Percentiles rank a stretch among this genome's conserved stretches.
Evolutionary conservation across 306 rosid species (phyloP).

Genomic region (Prunus salicina): DNA sequence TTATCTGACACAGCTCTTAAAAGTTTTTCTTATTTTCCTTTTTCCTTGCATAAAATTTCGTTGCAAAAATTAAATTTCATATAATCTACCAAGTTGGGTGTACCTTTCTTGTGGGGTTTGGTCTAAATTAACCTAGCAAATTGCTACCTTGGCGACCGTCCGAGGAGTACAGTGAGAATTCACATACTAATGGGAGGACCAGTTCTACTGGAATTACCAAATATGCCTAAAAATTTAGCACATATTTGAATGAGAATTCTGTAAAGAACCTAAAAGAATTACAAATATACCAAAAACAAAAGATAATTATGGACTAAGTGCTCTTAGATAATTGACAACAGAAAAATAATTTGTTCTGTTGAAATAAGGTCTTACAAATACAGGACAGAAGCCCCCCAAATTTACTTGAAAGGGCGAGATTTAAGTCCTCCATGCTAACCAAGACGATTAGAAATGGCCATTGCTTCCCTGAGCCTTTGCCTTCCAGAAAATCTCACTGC

Average conservation of each 20-base stretch:
- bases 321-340: not conserved
- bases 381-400: not conserved
- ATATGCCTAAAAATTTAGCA: too few species aligned
- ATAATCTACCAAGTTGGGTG: too few species aligned
- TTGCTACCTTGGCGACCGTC: too few species aligned
- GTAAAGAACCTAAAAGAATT: too few species aligned
- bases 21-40: accelerated
- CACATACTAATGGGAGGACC: too few species aligned
- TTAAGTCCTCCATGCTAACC: not conserved
- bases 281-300: too few species aligned
- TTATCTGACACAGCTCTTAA: slow-evolving; percentile 44
- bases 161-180: too few species aligned
- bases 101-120: too few species aligned
- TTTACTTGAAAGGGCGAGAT: not conserved
- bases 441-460: not conserved
- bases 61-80: not conserved
- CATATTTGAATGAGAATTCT: too few species aligned
- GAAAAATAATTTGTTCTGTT: not conserved
- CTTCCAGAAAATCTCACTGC: not conserved
- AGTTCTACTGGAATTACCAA: too few species aligned
- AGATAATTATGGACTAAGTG: not conserved
- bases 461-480: not conserved
- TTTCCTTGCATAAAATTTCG: not conserved
- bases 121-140: too few species aligned
- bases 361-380: not conserved